Percentiles rank a stretch among this genome's conserved stretches.
Conservation (phyloP, 495 filamentous ascomycete species). For the Achaetomiella virescens region DNA sequence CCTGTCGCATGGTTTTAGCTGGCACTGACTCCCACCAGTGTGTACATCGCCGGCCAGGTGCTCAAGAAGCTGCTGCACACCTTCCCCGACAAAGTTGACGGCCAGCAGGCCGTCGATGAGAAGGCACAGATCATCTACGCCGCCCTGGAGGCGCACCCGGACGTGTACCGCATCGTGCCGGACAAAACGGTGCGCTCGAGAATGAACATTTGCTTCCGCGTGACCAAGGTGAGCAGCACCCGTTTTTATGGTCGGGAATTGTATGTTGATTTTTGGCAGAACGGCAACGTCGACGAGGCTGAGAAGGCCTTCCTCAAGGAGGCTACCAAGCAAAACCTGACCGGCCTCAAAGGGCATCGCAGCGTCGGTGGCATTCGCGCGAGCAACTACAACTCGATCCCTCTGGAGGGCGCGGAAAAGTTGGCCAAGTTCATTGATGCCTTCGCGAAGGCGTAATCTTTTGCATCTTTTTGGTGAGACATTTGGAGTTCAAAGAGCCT, state of each 20-base stretch:
- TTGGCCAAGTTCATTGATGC: constrained; percentile 51
- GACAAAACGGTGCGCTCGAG: constrained; percentile 65
- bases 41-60: constrained; percentile 83
- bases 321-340: constrained; percentile 55
- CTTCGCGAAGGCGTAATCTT: constrained; percentile 42
- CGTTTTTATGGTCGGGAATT: neutral
- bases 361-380: constrained; percentile 67
- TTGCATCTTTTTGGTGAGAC: neutral
- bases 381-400: constrained; percentile 61
- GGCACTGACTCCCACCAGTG: constrained; percentile 32
- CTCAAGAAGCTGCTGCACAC: constrained; percentile 58
- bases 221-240: constrained; percentile 40
- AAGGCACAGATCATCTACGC: constrained; percentile 69
- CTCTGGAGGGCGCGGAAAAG: constrained; percentile 51
- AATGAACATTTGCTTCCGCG: constrained; percentile 91
- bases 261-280: constrained; percentile 21
- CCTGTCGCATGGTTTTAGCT: neutral
- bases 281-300: constrained; percentile 50
- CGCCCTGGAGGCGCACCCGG: constrained; percentile 62
- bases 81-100: constrained; percentile 59
- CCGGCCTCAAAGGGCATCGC: constrained; percentile 75
- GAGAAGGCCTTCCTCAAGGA: constrained; percentile 76
- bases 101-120: constrained; percentile 61
- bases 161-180: constrained; percentile 67
- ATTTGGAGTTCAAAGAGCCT: neutral